Conservation (phyloP, 495 filamentous ascomycete species). For the Aspergillus cavernicola region DNA sequence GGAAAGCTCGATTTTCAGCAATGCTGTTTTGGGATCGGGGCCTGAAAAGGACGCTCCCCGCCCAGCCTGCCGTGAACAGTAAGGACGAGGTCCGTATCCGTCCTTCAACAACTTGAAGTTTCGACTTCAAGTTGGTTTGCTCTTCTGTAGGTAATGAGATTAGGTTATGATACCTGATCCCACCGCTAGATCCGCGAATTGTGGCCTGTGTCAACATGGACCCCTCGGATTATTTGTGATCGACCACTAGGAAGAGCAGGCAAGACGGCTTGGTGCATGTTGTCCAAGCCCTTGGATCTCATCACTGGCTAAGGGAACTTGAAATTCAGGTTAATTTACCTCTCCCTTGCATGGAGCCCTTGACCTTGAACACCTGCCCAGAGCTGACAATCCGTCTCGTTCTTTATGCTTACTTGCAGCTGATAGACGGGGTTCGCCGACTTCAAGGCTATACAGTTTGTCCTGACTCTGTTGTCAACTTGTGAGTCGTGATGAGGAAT, state of each 20-base stretch:
- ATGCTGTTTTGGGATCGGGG: too few species aligned
- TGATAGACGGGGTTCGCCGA: too few species aligned
- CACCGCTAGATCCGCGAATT: neutral
- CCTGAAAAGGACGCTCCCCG: too few species aligned
- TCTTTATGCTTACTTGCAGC: too few species aligned
- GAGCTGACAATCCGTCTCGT: constrained; percentile 7
- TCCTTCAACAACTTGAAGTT: too few species aligned
- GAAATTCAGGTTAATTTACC: constrained; percentile 1
- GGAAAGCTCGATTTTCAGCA: neutral
- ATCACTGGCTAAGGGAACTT: neutral
- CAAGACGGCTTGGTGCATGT: constrained; percentile 22
- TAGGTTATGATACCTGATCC: neutral
- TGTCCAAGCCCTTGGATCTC: constrained; percentile 17
- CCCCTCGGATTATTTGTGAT: constrained; percentile 17
- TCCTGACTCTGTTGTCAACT: too few species aligned
- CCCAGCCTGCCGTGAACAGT: too few species aligned
- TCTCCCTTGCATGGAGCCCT: constrained; percentile 13
- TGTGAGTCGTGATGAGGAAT: neutral
- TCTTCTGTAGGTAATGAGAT: neutral
- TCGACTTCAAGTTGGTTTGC: too few species aligned
- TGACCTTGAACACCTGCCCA: too few species aligned
- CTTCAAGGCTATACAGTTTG: too few species aligned
- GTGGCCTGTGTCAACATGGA: constrained; percentile 3
- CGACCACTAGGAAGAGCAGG: constrained; percentile 20
- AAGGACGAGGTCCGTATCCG: too few species aligned